Evolutionary conservation across 768 basidiomycete genomes (phyloP).

Genomic region (Mrakia gelida): DNA sequence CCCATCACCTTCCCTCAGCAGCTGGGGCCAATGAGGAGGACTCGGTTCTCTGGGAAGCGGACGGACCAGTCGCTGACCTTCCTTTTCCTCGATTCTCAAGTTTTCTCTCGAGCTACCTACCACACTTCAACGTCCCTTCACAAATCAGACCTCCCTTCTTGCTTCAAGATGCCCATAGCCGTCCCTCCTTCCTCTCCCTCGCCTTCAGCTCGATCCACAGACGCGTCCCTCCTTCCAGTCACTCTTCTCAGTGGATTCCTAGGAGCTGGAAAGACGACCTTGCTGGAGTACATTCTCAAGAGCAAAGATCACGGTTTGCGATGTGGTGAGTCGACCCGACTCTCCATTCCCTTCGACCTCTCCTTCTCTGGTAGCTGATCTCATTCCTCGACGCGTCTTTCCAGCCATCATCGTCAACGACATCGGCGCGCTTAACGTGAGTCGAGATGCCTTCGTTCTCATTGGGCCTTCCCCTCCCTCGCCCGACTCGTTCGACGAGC

Average conservation of each 20-base stretch:
- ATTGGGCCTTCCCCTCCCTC: no score
- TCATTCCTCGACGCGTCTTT: background rate
- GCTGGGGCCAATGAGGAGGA: no score
- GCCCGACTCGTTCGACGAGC: no score
- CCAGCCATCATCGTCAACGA: conserved; percentile 44
- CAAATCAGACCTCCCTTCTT: background rate
- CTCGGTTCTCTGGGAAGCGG: background rate
- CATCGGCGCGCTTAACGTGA: conserved; percentile 42
- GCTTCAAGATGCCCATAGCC: background rate
- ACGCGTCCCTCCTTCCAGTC: conserved; percentile 41
- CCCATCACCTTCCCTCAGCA: no score
- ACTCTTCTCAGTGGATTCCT: conserved; percentile 44
- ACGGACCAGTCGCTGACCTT: background rate
- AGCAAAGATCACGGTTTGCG: conserved; percentile 16
- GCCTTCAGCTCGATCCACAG: background rate
- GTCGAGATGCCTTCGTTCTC: conserved; percentile 4
- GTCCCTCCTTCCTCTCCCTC: background rate
- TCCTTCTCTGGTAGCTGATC: background rate
- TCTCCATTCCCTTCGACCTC: background rate
- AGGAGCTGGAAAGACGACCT: conserved; percentile 43
- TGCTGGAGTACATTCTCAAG: conserved; percentile 41
- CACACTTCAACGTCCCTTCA: background rate
- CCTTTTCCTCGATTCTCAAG: background rate
- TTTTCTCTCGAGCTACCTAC: background rate
- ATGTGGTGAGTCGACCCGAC: conserved; percentile 4